Evolutionary conservation across 164 flowering plant genomes (phyloP), one percentile per base, ranked within the genome.

Genomic region (Dillenia suffruticosa): DNA sequence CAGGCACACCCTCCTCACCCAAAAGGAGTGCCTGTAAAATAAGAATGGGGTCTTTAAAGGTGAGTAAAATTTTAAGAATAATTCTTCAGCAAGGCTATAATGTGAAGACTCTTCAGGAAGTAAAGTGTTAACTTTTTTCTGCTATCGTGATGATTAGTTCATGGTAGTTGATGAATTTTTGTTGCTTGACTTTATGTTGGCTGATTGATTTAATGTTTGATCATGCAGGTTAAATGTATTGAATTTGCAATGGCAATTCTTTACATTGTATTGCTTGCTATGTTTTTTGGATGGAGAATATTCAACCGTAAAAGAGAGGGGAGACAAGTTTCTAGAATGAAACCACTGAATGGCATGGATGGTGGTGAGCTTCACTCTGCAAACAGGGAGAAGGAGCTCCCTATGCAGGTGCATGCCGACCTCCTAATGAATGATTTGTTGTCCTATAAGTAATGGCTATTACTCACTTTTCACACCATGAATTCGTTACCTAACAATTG

Each of bases 241-340:
- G 98, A 95, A 55, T 70, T 92, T 46, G 64, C 90, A 49, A 59
- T 95, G 49, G 76, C 92, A 17, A 71, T 92, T 53, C 51, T 88
- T 22, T 95, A 88, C 65, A 74, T 90, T 54, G 49, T 92, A 51
- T 61, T 88, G 65, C 88, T 81, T 62, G 73, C 85, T 54, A 50
- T 76, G 55, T 82, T 95, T 72, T 69, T 90, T 44, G 96, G 97
- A 32, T 92, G 98, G 96, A 84, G 91, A 22, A 72, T 84, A 58
- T 77, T 83, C 66, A 81, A 82, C 60, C 81, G 78, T 49, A 72
- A 44, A 63, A 68, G 72, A 66, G 80, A 77, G 69, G 72, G 68
- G 54, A 78, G 63, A 54, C 66, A 81, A 15, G 64, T 70, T 49
- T 70, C 77, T 53, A 68, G 74, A 72, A 82, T 71, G 74, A 84